Base-by-base conservation (phyloP, 2,329 filamentous ascomycete species). In the Pestalotiopsis sp. region DNA sequence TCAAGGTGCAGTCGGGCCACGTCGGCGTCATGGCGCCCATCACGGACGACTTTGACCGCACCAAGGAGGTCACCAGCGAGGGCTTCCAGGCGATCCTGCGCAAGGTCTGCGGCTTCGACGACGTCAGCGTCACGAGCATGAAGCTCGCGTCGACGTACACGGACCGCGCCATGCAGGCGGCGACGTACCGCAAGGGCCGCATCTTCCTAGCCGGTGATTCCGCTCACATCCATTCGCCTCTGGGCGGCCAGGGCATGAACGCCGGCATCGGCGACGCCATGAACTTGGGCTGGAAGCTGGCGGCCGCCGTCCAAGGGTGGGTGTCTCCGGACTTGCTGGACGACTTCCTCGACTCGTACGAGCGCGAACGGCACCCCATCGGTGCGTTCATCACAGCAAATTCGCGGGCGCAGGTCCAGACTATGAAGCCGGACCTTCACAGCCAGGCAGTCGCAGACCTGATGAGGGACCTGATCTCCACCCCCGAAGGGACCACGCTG, bases 181-280 rank as follows among this genome's bases (percentile, higher is more conserved):
- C 74, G 17, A 67, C 66, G 24, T 75, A 86, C 71, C 81, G 82
- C 6, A 78, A 80, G n/a, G 81, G 83, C 2, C 80, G 85, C 3
- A 77, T 86, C 3, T 84, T 89, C 57, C 76, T 89, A 0, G 86
- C 84, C 1, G 86, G 87, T 11, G 87, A 89, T 66, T 85, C 86
- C 4, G 85, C 84, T 1, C 86, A 89, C 68, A 85, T 86, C 14
- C 85, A 88, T 68, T 85, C 80, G 44, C 85, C 85, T 0, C 81
- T 83, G 0, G 87, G 85, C 1, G 87, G 85, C 0, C 86, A 88
- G 71, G 87, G 87, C 1, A 85, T 89, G 83, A 89, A 89, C 71
- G 84, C 84, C 0, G 85, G 85, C 22, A 24, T 88, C n/a, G 82
- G 84, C 24, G 86, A 88, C 66, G 82, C 84, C 0, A 78, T 84